Base-by-base conservation (phyloP, 2,329 filamentous ascomycete genomes). In the Cladosporium sp. region DNA sequence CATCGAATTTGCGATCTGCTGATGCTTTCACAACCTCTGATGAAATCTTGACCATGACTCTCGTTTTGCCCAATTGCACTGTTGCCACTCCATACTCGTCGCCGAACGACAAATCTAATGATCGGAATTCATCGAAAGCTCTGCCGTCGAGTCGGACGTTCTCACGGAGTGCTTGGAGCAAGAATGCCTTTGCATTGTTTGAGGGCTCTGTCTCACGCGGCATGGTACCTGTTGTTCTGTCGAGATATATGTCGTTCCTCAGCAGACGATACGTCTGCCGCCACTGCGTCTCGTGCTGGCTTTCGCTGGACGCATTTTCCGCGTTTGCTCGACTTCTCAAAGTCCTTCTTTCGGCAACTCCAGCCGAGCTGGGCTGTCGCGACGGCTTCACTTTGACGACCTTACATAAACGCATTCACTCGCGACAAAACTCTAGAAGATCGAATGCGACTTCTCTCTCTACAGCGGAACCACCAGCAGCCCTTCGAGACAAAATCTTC, bases 171-270 rank as follows among this genome's bases (percentile, higher is more conserved):
- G 93, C 92, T 70, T 95, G 84, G 60, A 86, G 80, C 63, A 97
- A 83, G 73, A 99, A 99, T 9, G 85, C 84, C 71, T 85, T 90
- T 80, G 97, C 93, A 71, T 93, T 91, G 62, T 89, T 83, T 53
- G 93, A 97, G 57, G 93, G 90, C 66, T 95, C 90, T 60, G 87
- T 85, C 87, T 97, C 92, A 75, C 90, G 88, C 70, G 93, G 93
- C 93, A 97, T 97, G 62, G 64, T 80, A 63, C 2, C 22, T 36
- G 28, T 7, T 32, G n/a, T 22, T 19, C 9, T 32, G 36, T 13
- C 4, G 36, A 1, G 15, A 13, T 6, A 25, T 22, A 19, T 28
- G 39, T 55, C 28, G 25, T 45, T 44, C 3, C 17, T 15, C 47
- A 53, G 47, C 34, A 17, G 37, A 10, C 20, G 24, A 50, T 50